These are phyloP conservation scores for Xylaria sp. DNA, from an alignment of 2,329 filamentous ascomycete species.

Conservation along the genomic window DNA sequence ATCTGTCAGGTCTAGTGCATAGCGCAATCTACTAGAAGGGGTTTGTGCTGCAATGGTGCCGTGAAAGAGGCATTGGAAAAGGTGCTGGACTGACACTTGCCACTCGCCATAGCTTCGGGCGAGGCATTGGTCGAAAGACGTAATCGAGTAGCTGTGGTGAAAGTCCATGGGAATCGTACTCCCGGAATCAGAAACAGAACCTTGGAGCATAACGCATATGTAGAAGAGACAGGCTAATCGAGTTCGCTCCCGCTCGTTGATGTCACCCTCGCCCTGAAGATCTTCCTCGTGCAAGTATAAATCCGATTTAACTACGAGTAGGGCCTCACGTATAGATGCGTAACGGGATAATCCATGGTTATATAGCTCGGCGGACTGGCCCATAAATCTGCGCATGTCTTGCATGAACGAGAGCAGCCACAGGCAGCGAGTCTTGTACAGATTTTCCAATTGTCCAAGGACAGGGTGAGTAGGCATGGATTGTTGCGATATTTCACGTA, in stretches of 20 bases:
- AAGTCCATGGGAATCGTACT: conserved; percentile 2
- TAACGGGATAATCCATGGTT: conserved; percentile 27
- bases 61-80: conserved; percentile 29
- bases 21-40: conserved; percentile 20
- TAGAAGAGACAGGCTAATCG: conserved; percentile 31
- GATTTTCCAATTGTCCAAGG: conserved; percentile 22
- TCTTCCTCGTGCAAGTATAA: conserved; percentile 17
- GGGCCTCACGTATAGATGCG: conserved; percentile 25
- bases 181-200: conserved; percentile 7
- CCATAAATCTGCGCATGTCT: conserved; percentile 33
- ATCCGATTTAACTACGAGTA: conserved; percentile 28
- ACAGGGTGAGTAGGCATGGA: conserved; percentile 23
- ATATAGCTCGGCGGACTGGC: conserved; percentile 27
- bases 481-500: conserved; percentile 33
- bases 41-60: conserved; percentile 24
- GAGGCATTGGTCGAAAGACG: conserved; percentile 23
- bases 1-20: conserved; percentile 30
- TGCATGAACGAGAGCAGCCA: conserved; percentile 35
- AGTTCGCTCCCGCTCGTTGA: conserved; percentile 24
- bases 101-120: conserved; percentile 22
- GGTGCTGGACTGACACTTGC: conserved; percentile 21
- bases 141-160: conserved; percentile 22
- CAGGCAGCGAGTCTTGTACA: conserved; percentile 33
- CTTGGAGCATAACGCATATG: conserved; percentile 31
- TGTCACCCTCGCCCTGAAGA: neutral